Percentiles rank a stretch among this genome's conserved stretches.
Conservation (phyloP, 1,284 basidiomycete genomes). For the Rhodotorula sp. region DNA sequence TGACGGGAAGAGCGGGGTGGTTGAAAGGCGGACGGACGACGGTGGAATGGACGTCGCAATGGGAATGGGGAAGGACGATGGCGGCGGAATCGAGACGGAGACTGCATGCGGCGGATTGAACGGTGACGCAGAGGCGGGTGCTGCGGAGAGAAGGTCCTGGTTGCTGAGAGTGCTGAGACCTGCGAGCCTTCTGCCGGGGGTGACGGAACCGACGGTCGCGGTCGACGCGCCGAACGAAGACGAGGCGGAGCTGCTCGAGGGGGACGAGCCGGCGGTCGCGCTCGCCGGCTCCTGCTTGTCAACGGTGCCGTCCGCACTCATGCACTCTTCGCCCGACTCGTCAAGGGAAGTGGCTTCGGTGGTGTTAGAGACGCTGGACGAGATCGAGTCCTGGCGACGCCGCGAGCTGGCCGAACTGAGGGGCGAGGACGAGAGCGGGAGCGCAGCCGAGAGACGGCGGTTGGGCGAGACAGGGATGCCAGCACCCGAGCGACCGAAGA, state of each 20-base stretch:
- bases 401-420: conserved; percentile 25
- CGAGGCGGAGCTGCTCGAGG: neutral
- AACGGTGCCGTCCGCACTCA: conserved; percentile 3
- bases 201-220: neutral
- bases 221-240: neutral
- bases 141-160: conserved; percentile 7
- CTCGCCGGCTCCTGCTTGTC: neutral
- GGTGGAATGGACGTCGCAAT: conserved; percentile 27
- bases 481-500: neutral
- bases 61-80: conserved; percentile 28
- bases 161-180: neutral
- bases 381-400: conserved; percentile 29
- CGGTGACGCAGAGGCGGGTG: neutral
- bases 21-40: conserved; percentile 32
- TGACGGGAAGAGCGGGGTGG: conserved; percentile 39
- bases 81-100: conserved; percentile 23
- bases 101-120: neutral
- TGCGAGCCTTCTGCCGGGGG: neutral
- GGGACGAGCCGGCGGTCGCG: neutral
- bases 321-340: conserved; percentile 32
- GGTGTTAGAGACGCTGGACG: conserved; percentile 32
- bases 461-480: neutral
- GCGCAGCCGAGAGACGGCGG: neutral
- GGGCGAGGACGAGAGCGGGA: conserved; percentile 30
- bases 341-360: conserved; percentile 37